Percentiles rank a stretch among this genome's conserved stretches.
Conservation (phyloP, 2,329 filamentous ascomycete species). For the Fusarium sp. region DNA sequence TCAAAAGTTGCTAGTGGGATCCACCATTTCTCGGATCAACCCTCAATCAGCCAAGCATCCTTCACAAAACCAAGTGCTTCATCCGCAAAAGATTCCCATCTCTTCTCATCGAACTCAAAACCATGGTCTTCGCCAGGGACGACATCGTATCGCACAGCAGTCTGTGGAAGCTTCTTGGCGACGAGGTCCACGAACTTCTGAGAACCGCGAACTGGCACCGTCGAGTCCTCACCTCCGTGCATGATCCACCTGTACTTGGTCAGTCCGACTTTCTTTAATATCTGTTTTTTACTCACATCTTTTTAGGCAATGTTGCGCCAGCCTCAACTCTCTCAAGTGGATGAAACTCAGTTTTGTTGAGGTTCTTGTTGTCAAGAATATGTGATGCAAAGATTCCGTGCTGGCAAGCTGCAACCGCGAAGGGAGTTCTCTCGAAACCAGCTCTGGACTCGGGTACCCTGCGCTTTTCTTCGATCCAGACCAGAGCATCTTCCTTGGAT, state of each 20-base stretch:
- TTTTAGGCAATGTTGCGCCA: slow-evolving; percentile 31
- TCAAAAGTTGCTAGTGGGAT: too few relatives aligned
- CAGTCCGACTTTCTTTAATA: neutral
- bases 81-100: slow-evolving; percentile 30
- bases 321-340: slow-evolving; percentile 36
- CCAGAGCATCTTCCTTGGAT: slow-evolving; percentile 21
- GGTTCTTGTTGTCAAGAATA: slow-evolving; percentile 30
- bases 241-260: slow-evolving; percentile 35
- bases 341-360: slow-evolving; percentile 13
- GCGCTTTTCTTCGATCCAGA: slow-evolving; percentile 39
- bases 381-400: slow-evolving; percentile 35
- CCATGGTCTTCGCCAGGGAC: slow-evolving; percentile 42
- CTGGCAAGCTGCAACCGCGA: slow-evolving; percentile 18
- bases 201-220: slow-evolving; percentile 18
- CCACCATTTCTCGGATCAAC: neutral
- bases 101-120: slow-evolving; percentile 40
- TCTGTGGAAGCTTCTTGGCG: slow-evolving; percentile 15
- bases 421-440: slow-evolving; percentile 28
- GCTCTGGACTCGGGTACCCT: slow-evolving; percentile 15
- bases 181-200: slow-evolving; percentile 27
- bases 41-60: slow-evolving; percentile 29
- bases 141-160: slow-evolving; percentile 31
- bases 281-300: slow-evolving; percentile 16
- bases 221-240: slow-evolving; percentile 42
- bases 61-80: slow-evolving; percentile 39